Evolutionary conservation across 1,139 yeast species (phyloP).

Genomic region (Lipomyces yarrowii): DNA sequence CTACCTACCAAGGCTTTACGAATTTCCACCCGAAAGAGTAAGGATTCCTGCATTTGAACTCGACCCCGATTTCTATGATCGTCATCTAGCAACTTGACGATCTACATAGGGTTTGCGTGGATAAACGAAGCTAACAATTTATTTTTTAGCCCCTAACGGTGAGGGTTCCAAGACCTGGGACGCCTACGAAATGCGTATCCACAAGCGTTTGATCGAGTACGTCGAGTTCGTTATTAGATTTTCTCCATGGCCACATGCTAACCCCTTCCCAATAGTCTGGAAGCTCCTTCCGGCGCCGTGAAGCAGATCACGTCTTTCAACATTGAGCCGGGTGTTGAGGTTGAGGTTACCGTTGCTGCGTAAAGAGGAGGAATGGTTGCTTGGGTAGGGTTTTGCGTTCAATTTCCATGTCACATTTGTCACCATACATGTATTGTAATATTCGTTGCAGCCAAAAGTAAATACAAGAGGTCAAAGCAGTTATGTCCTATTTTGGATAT

Average conservation of each 20-base stretch:
- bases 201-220: conserved; percentile 95
- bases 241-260: conserved; percentile 1
- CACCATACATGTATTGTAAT: conserved; percentile 13
- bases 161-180: conserved; percentile 99
- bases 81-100: neutral
- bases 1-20: conserved; percentile 98
- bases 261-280: conserved; percentile 51
- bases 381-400: conserved; percentile 3
- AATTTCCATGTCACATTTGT: conserved; percentile 1
- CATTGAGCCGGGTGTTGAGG: conserved; percentile 56
- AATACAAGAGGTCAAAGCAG: neutral
- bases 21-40: conserved; percentile 96
- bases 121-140: neutral
- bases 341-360: conserved; percentile 50
- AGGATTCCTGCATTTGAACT: neutral
- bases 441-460: conserved; percentile 5
- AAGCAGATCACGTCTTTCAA: conserved; percentile 94
- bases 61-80: too few species aligned
- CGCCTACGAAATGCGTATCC: conserved; percentile 99
- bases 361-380: conserved; percentile 22
- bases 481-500: neutral
- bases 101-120: neutral
- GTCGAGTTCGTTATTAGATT: conserved; percentile 10
- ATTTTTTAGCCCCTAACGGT: conserved; percentile 87
- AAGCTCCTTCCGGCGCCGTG: conserved; percentile 93